Evolutionary conservation across 805 yeast genomes (phyloP), one percentile per base, ranked within the genome.

Genomic region (Barnettozyma pratensis): DNA sequence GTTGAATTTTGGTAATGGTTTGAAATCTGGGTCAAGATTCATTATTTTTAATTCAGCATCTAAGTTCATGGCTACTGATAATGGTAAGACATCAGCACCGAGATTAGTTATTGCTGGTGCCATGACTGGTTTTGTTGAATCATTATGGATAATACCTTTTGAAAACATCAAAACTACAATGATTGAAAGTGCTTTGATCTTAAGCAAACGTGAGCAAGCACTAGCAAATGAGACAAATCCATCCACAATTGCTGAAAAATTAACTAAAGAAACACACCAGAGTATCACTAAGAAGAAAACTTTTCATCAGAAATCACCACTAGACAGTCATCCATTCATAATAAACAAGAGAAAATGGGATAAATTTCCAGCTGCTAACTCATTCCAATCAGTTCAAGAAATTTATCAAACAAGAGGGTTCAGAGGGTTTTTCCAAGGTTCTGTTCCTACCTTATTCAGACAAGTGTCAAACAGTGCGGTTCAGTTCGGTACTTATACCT

Each of bases 111-210:
- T 86, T 50, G 96, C 97, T 4, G 96, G 96, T 8, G 74, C 75
- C 2, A 77, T 88, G 71, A 86, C 96, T 5, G 98, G 96, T 2
- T 73, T 85, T 49, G 69, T 83, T 40, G 98, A 94, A 64, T 82
- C 95, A 3, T 54, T 90, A 34, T 78, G 86, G 75, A 80, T 92
- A 26, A 86, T 94, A 19, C 99, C 98, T 0, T 91, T 92, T 63
- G 99, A 92, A 61, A 87, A 84, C 59, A 73, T 89, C 55, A 89
- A 89, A 61, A 83, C 86, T 2, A 75, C 85, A 7, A 79, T 87
- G 87, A 83, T 89, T 52, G 95, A 88, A 58, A 82, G 85, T 60
- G 72, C 82, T 43, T 56, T 75, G 61, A 60, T 65, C 27, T 56
- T 57, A 46, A 55, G 62, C 48, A 59, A 46, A 55, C 52, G 62